phyloP scores from a whole-genome alignment of 768 basidiomycete species.

The Leccinellum luteum region DNA sequence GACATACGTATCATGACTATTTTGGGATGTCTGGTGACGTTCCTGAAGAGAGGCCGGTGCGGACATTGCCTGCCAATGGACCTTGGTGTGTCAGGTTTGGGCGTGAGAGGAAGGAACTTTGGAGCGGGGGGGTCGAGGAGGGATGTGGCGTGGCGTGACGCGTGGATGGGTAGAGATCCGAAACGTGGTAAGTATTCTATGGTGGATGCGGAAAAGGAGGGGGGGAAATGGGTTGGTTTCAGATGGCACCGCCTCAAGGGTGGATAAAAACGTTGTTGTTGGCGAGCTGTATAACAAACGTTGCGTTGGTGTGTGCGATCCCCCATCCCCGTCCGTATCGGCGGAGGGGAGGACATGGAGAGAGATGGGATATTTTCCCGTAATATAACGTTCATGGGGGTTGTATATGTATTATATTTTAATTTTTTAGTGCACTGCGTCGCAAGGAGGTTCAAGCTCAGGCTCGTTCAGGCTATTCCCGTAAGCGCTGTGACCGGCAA shows the following conservation, averaged over 20 bases:
- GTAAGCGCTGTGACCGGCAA: conserved; percentile 38
- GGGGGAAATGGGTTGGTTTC: conserved; percentile 8
- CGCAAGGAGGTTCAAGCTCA: not conserved
- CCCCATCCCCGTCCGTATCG: not conserved
- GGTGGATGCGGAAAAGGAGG: conserved; percentile 10
- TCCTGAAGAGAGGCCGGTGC: conserved; percentile 16
- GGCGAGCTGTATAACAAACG: conserved; percentile 16
- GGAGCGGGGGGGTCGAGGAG: not conserved
- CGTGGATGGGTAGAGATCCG: conserved; percentile 11
- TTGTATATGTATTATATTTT: conserved; percentile 2
- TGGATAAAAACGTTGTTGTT: conserved; percentile 25
- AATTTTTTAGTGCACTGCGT: not conserved
- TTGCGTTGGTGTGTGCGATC: not conserved
- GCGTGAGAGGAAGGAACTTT: conserved; percentile 1
- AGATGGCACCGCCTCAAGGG: conserved; percentile 13
- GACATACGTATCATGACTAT: conserved; percentile 18
- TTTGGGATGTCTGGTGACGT: conserved; percentile 12
- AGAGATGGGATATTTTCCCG: not conserved
- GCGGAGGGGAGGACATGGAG: not conserved
- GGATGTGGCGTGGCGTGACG: conserved; percentile 2
- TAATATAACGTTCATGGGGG: not conserved
- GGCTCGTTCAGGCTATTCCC: conserved; percentile 16
- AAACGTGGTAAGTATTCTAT: conserved; percentile 12
- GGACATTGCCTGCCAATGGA: conserved; percentile 2
- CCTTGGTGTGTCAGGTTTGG: conserved; percentile 13